These are phyloP conservation scores for Kazachstania kunashirensis DNA, from an alignment of 805 yeast genomes.

Conservation along the genomic window DNA sequence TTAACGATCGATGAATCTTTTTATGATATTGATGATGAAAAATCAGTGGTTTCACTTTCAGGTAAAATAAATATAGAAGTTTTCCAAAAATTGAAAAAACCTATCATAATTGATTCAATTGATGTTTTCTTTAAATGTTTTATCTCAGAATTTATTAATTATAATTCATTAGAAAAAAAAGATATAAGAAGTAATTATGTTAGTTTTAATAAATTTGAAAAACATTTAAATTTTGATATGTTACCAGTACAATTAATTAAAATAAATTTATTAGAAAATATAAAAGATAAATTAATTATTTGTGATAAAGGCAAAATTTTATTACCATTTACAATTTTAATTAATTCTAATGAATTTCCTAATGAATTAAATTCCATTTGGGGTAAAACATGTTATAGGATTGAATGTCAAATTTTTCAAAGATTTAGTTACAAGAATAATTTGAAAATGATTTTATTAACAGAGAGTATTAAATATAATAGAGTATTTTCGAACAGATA, in stretches of 20 bases:
- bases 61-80: not conserved
- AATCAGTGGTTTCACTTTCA: not conserved
- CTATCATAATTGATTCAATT: constrained; percentile 1
- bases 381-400: constrained; percentile 5
- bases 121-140: not conserved
- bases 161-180: not conserved
- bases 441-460: constrained; percentile 10
- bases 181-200: not conserved
- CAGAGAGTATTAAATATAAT: constrained; percentile 10
- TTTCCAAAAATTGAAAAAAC: not conserved
- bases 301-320: not conserved
- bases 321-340: not conserved
- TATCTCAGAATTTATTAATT: not conserved
- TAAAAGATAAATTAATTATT: not conserved
- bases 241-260: not conserved
- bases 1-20: not conserved
- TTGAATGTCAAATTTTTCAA: constrained; percentile 5
- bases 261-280: not conserved
- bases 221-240: not conserved
- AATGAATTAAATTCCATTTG: constrained; percentile 1
- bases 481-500: constrained; percentile 8
- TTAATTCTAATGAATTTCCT: constrained; percentile 2
- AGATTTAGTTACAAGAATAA: constrained; percentile 1
- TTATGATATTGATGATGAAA: not conserved
- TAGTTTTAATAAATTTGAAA: not conserved